phyloP scores from a whole-genome alignment of 1,284 basidiomycete species.

The Cryptococcus sp. region DNA sequence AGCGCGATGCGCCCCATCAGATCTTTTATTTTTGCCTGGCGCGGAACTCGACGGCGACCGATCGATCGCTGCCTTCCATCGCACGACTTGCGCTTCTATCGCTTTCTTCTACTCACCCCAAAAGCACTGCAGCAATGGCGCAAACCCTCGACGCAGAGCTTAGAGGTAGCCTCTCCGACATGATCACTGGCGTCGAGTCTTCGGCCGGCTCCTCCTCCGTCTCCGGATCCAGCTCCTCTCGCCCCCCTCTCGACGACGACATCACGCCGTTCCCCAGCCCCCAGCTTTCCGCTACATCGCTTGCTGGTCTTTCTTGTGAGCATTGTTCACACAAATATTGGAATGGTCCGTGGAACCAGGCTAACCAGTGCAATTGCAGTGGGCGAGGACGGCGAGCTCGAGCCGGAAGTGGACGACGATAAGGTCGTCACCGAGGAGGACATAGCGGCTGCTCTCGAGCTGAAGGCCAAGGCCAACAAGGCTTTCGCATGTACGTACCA shows the following conservation, averaged over 20 bases:
- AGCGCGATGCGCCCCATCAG: too few species aligned
- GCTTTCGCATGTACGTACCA: conserved; percentile 66
- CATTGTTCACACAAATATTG: neutral
- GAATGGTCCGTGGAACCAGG: neutral
- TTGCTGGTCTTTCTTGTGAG: conserved; percentile 43
- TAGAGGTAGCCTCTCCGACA: conserved; percentile 12
- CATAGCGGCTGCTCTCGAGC: conserved; percentile 60
- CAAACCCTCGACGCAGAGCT: neutral
- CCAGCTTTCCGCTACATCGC: conserved; percentile 31
- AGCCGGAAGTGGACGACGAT: conserved; percentile 42
- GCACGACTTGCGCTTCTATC: neutral
- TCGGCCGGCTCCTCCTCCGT: conserved; percentile 17
- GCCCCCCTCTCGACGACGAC: conserved; percentile 33
- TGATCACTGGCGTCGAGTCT: conserved; percentile 36
- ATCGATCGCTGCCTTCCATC: too few species aligned
- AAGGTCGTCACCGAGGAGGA: conserved; percentile 63
- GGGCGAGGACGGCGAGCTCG: conserved; percentile 45
- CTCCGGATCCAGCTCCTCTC: conserved; percentile 2
- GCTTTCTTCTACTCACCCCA: neutral
- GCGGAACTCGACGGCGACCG: too few species aligned
- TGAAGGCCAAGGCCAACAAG: conserved; percentile 82
- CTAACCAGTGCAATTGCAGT: conserved; percentile 25
- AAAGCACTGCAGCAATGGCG: neutral
- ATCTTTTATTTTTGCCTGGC: too few species aligned
- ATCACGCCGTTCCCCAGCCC: conserved; percentile 47